These are phyloP conservation scores for Cadophora sp. DNA, from an alignment of 2,329 filamentous ascomycete species.

Conservation along the genomic window DNA sequence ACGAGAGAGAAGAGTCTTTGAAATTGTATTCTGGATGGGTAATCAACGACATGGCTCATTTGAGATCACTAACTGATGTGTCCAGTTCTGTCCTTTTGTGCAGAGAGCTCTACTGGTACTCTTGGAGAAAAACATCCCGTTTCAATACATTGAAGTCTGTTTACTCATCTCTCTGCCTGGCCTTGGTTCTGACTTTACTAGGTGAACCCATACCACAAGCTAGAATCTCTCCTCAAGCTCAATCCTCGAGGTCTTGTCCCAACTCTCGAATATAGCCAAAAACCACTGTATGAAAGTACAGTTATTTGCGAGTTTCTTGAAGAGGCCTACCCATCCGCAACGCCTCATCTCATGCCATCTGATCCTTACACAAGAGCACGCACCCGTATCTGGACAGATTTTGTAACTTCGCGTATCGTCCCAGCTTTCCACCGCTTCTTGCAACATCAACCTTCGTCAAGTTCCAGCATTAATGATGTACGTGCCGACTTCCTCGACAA, in stretches of 20 bases:
- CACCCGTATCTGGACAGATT: slow-evolving; percentile 77
- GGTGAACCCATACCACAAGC: slow-evolving; percentile 76
- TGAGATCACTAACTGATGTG: neutral
- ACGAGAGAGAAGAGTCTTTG: slow-evolving; percentile 56
- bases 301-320: slow-evolving; percentile 80
- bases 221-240: slow-evolving; percentile 68
- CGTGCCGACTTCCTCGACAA: slow-evolving; percentile 63
- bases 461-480: slow-evolving; percentile 57
- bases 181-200: neutral
- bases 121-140: slow-evolving; percentile 74
- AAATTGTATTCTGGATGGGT: slow-evolving; percentile 81
- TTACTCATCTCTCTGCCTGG: neutral
- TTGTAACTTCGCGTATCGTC: slow-evolving; percentile 70
- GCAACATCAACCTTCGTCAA: slow-evolving; percentile 60
- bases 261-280: slow-evolving; percentile 63
- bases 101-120: slow-evolving; percentile 77
- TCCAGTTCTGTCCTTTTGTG: slow-evolving; percentile 63
- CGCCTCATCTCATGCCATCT: slow-evolving; percentile 59
- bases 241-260: slow-evolving; percentile 81
- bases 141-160: slow-evolving; percentile 75
- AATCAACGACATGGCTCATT: slow-evolving; percentile 28
- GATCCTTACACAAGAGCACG: slow-evolving; percentile 70
- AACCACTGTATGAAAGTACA: slow-evolving; percentile 74
- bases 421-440: slow-evolving; percentile 71
- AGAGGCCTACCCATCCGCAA: slow-evolving; percentile 64